Evolutionary conservation across 1,284 basidiomycete genomes (phyloP).

Genomic region (Rhodotorula sp.): DNA sequence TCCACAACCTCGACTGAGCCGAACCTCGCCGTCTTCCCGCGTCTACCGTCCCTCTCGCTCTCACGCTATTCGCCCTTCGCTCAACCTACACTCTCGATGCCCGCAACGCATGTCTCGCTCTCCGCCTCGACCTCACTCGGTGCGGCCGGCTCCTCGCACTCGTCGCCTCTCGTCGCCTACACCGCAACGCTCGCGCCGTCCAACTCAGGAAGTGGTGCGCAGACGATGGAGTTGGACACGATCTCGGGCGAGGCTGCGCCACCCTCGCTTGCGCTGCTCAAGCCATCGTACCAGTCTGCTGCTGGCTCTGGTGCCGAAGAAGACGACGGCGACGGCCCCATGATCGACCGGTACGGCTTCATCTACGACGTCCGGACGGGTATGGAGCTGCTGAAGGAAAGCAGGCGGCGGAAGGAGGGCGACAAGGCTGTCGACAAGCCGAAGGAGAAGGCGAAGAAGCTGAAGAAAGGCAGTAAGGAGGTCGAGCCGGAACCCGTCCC

Average conservation of each 20-base stretch:
- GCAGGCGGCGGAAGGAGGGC: conserved; percentile 62
- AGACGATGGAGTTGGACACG: conserved; percentile 80
- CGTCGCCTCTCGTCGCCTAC: conserved; percentile 5
- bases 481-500: neutral
- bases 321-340: conserved; percentile 61
- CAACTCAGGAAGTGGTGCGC: conserved; percentile 29
- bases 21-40: conserved; percentile 28
- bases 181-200: conserved; percentile 5
- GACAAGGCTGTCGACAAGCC: conserved; percentile 34
- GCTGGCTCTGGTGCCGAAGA: conserved; percentile 47
- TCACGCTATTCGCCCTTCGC: conserved; percentile 30
- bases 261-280: conserved; percentile 58
- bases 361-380: conserved; percentile 83
- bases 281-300: conserved; percentile 53
- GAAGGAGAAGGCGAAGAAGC: conserved; percentile 5
- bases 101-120: conserved; percentile 30
- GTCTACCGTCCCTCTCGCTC: conserved; percentile 36
- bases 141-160: neutral
- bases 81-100: conserved; percentile 16
- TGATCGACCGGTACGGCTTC: conserved; percentile 93
- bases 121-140: conserved; percentile 3
- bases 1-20: conserved; percentile 7
- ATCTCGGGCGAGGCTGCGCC: conserved; percentile 86
- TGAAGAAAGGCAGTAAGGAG: neutral
- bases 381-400: conserved; percentile 66